A percentile compares a stretch with the other conserved stretches of the same genome.
phyloP scores from a whole-genome alignment of 306 rosid genomes.

The Hippophae tibetana region DNA sequence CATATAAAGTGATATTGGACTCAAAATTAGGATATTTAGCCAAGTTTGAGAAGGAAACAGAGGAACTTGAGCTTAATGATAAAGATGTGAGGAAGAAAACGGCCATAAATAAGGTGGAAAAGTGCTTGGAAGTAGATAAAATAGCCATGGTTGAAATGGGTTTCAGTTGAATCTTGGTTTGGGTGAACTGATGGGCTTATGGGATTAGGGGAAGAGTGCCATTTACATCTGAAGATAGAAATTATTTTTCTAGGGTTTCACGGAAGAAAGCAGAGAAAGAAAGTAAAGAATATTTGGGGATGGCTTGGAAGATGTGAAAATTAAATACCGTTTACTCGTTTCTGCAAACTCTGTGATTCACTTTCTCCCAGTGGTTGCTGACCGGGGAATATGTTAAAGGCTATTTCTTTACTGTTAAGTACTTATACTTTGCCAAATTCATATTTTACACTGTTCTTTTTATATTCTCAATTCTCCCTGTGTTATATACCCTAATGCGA shows the following conservation, averaged over 20 bases:
- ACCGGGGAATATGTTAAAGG: slow-evolving; percentile 34
- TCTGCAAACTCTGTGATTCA: slow-evolving; percentile 29
- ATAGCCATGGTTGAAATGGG: slow-evolving; percentile 59
- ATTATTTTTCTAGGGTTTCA: slow-evolving; percentile 52
- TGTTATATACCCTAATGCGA: no score
- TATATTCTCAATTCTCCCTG: no score
- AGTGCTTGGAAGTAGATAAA: slow-evolving; percentile 28
- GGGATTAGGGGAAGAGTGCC: slow-evolving; percentile 33
- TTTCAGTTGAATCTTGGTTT: slow-evolving; percentile 34
- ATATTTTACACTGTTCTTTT: no score
- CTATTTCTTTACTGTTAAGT: no score
- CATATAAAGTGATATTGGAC: slow-evolving; percentile 47
- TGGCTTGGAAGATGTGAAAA: slow-evolving; percentile 66
- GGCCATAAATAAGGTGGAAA: slow-evolving; percentile 27
- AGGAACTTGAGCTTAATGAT: slow-evolving; percentile 31
- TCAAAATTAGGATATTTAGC: slow-evolving; percentile 43
- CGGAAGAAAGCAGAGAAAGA: slow-evolving; percentile 41
- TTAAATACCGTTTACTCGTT: slow-evolving; percentile 46
- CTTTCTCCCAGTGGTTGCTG: slow-evolving; percentile 50
- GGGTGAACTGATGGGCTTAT: slow-evolving; percentile 16
- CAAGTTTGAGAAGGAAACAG: slow-evolving; percentile 52
- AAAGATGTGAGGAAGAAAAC: slow-evolving; percentile 37
- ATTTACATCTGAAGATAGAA: slow-evolving; percentile 31
- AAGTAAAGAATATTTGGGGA: slow-evolving; percentile 53
- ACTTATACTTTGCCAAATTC: no score